A percentile compares a stretch with the other conserved stretches of the same genome.
Evolutionary conservation across 2,329 filamentous ascomycete genomes (phyloP).

Genomic region (Fusarium agapanthi): DNA sequence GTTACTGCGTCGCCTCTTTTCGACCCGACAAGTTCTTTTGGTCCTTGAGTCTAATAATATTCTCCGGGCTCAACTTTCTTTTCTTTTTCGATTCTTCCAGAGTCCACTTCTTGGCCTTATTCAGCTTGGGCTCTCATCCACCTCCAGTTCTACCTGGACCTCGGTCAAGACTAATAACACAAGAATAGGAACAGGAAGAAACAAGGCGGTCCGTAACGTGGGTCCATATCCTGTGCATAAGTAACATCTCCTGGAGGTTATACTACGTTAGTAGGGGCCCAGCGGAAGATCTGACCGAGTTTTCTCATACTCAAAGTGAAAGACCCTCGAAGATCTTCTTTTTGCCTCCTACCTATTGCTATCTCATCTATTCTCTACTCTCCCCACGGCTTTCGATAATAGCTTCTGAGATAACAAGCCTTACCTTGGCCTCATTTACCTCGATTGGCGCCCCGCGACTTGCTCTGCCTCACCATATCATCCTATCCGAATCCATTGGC

Average conservation of each 20-base stretch:
- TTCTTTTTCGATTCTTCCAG: slow-evolving; percentile 40
- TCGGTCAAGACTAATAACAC: slow-evolving; percentile 19
- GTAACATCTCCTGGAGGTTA: slow-evolving; percentile 33
- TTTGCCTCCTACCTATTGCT: slow-evolving; percentile 29
- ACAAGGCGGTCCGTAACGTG: slow-evolving; percentile 44
- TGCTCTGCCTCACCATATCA: slow-evolving; percentile 47
- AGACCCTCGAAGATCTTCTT: slow-evolving; percentile 33
- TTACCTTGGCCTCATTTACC: slow-evolving; percentile 41
- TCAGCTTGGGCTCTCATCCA: slow-evolving; percentile 18
- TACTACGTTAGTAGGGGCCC: slow-evolving; percentile 30
- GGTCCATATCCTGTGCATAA: slow-evolving; percentile 42
- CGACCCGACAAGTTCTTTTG: slow-evolving; percentile 22
- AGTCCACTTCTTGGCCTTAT: slow-evolving; percentile 30
- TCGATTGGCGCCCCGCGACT: slow-evolving; percentile 44
- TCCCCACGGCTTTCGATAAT: slow-evolving; percentile 20
- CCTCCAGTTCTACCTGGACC: slow-evolving; percentile 34
- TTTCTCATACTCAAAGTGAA: slow-evolving; percentile 37
- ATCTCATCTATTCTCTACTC: slow-evolving; percentile 18
- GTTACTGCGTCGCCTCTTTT: slow-evolving; percentile 37
- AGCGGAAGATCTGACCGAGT: slow-evolving; percentile 36
- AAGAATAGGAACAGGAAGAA: slow-evolving; percentile 19
- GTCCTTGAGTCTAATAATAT: slow-evolving; percentile 27
- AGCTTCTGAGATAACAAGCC: slow-evolving; percentile 33
- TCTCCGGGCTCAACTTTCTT: slow-evolving; percentile 35
- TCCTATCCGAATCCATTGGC: slow-evolving; percentile 48